phyloP scores from a whole-genome alignment of 164 flowering plant species.

The Cinnamomum micranthum region DNA sequence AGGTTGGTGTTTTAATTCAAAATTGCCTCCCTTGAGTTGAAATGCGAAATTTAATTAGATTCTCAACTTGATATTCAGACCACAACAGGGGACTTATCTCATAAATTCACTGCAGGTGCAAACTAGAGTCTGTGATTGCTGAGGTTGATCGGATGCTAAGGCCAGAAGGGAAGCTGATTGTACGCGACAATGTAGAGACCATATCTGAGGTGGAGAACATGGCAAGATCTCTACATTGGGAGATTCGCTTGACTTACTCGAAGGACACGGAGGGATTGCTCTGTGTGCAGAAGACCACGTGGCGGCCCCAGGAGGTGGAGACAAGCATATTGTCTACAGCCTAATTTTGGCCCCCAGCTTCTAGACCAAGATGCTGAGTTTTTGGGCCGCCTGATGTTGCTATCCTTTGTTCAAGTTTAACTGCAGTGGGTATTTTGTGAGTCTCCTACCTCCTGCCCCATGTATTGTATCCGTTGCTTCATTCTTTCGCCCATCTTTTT shows the following conservation, averaged over 20 bases:
- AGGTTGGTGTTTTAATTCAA: constrained; percentile 34
- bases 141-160: constrained; percentile 86
- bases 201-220: constrained; percentile 57
- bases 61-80: not conserved
- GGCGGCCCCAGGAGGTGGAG: constrained; percentile 67
- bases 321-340: not conserved
- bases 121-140: constrained; percentile 54
- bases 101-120: constrained; percentile 47
- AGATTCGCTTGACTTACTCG: constrained; percentile 68
- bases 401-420: not conserved
- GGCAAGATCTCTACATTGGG: constrained; percentile 74
- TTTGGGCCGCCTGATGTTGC: not conserved
- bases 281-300: constrained; percentile 67
- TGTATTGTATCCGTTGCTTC: not conserved
- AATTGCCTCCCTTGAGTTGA: not conserved
- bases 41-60: not conserved
- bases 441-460: not conserved
- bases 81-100: not conserved
- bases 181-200: constrained; percentile 68
- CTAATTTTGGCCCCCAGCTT: not conserved
- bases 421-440: not conserved
- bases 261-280: constrained; percentile 73
- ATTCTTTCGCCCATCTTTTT: not conserved
- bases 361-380: not conserved
- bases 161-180: constrained; percentile 84